These are phyloP conservation scores for Sporothrix variecibatus DNA, from an alignment of 2,329 filamentous ascomycete species.

Conservation along the genomic window DNA sequence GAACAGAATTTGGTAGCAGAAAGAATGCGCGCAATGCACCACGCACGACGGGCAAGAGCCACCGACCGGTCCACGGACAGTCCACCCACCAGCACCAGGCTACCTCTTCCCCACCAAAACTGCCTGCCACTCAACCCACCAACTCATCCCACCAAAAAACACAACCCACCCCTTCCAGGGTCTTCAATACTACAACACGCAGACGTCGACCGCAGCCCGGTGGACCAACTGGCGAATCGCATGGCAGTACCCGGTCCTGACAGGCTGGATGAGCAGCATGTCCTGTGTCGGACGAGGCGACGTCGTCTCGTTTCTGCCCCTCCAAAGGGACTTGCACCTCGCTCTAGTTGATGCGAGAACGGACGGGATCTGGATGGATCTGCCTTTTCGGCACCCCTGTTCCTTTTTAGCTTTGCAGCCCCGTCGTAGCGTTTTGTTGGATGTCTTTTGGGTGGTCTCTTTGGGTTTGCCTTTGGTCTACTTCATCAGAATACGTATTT, in stretches of 20 bases:
- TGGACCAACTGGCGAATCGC: slow-evolving; percentile 4
- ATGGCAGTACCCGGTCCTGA: neutral
- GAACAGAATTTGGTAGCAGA: slow-evolving; percentile 11
- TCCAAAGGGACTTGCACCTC: neutral
- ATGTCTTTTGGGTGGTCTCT: neutral
- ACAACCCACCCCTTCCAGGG: neutral
- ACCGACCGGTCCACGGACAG: neutral
- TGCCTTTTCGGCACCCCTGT: neutral
- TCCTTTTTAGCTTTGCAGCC: neutral
- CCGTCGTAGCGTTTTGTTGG: neutral
- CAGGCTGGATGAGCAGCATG: neutral
- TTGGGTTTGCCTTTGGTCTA: neutral
- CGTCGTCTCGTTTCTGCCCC: neutral
- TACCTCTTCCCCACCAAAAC: neutral
- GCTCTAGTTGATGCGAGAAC: slow-evolving; percentile 6
- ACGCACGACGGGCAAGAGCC: neutral
- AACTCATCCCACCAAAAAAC: neutral
- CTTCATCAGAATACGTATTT: neutral
- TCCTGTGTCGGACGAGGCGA: slow-evolving; percentile 5
- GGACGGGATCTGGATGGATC: slow-evolving; percentile 21
- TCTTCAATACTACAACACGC: neutral
- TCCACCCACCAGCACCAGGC: neutral
- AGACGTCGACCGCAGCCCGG: neutral
- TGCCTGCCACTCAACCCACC: neutral
- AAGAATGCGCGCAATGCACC: neutral